Conservation (phyloP, 371 early-diverging fungal species). For the Rhizopus arrhizus region DNA sequence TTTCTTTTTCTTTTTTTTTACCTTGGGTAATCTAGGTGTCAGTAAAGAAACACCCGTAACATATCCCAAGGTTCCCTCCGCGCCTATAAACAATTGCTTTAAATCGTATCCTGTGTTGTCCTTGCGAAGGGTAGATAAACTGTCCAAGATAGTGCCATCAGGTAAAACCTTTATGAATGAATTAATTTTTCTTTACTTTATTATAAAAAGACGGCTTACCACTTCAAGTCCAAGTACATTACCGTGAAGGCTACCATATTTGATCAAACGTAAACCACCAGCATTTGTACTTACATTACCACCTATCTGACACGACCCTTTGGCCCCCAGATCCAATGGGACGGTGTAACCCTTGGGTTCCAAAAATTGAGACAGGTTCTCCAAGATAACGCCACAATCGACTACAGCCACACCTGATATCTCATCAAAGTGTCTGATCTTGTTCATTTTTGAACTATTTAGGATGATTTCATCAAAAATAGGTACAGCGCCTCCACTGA, state of each 20-base stretch:
- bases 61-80: slow-evolving; percentile 94
- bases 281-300: slow-evolving; percentile 97
- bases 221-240: slow-evolving; percentile 86
- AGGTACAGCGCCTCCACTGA: slow-evolving; percentile 65
- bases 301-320: slow-evolving; percentile 84
- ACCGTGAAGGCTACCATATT: slow-evolving; percentile 92
- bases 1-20: slow-evolving; percentile 2
- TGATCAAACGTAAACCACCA: slow-evolving; percentile 88
- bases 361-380: slow-evolving; percentile 78
- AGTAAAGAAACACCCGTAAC: slow-evolving; percentile 80
- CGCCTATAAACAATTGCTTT: slow-evolving; percentile 94
- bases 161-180: slow-evolving; percentile 58
- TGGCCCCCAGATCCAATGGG: slow-evolving; percentile 94
- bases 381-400: slow-evolving; percentile 90
- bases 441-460: slow-evolving; percentile 72
- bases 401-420: slow-evolving; percentile 80
- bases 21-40: slow-evolving; percentile 27
- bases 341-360: slow-evolving; percentile 73
- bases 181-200: background rate
- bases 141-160: slow-evolving; percentile 87
- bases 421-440: slow-evolving; percentile 77
- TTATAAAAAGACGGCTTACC: slow-evolving; percentile 28
- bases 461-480: slow-evolving; percentile 94
- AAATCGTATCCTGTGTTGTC: slow-evolving; percentile 94
- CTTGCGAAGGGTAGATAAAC: slow-evolving; percentile 75